Evolutionary conservation across 2,329 filamentous ascomycete genomes (phyloP).

Genomic region (Claviceps cyperi): DNA sequence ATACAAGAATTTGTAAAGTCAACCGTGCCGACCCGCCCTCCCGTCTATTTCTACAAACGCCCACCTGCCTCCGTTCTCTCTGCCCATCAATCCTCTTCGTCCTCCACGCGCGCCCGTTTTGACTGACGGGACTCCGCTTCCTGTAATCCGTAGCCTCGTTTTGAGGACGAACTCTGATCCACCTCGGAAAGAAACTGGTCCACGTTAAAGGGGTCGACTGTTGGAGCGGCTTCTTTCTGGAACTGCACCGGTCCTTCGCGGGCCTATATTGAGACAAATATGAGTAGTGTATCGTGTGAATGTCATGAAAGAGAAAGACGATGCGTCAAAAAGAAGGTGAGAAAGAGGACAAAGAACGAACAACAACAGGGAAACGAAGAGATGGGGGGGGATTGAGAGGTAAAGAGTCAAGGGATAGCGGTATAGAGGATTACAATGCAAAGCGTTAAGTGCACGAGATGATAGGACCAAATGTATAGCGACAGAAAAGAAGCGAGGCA

Average conservation of each 20-base stretch:
- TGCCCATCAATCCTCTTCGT: constrained; percentile 39
- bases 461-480: no score
- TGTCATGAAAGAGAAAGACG: background rate
- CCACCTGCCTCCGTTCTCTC: background rate
- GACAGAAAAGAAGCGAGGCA: no score
- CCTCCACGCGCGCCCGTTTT: constrained; percentile 68
- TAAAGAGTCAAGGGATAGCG: background rate
- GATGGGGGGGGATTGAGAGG: background rate
- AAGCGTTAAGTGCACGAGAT: no score
- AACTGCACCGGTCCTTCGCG: constrained; percentile 92
- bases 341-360: background rate
- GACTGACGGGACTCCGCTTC: constrained; percentile 43
- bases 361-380: background rate
- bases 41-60: background rate
- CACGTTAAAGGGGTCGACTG: constrained; percentile 81
- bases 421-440: no score
- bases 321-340: background rate
- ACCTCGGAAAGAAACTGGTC: constrained; percentile 84
- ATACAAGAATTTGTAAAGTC: no score
- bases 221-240: constrained; percentile 56
- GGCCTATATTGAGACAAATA: constrained; percentile 28
- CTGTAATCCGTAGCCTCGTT: constrained; percentile 65
- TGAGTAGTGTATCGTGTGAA: constrained; percentile 16
- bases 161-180: constrained; percentile 45
- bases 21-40: no score